Evolutionary conservation across 345 rosid species (phyloP).

Genomic region (Citrus unshiu): DNA sequence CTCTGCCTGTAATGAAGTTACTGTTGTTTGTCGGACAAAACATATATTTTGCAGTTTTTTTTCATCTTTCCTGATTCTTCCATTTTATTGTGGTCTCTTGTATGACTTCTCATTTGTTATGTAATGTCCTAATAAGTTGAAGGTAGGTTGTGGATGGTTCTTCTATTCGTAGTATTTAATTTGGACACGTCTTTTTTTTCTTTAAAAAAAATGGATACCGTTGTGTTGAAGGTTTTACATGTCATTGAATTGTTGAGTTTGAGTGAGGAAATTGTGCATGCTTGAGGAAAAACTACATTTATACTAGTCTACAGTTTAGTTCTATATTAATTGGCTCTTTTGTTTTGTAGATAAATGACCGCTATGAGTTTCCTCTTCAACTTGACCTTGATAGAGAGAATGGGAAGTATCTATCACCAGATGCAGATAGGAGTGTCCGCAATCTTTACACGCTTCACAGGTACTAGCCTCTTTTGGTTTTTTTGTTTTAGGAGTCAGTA

Average conservation of each 20-base stretch:
- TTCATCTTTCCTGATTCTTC: background rate
- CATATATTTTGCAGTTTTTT: background rate
- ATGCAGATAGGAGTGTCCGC: conserved; percentile 82
- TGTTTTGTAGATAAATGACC: conserved; percentile 76
- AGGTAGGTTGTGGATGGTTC: no score
- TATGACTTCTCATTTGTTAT: background rate
- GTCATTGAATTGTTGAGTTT: background rate
- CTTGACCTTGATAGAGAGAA: conserved; percentile 91
- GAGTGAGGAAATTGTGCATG: background rate
- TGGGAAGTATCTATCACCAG: conserved; percentile 87
- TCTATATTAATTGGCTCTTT: background rate
- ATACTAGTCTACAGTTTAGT: conserved; percentile 1
- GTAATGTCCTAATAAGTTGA: background rate
- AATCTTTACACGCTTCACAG: conserved; percentile 95
- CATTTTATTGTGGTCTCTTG: background rate
- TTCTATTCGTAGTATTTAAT: background rate
- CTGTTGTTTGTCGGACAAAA: background rate
- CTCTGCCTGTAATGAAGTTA: background rate
- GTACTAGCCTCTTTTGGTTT: conserved; percentile 25
- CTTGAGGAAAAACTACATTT: background rate
- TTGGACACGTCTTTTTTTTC: background rate
- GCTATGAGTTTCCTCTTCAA: conserved; percentile 93
- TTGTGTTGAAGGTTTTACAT: background rate
- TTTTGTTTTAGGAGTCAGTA: background rate
- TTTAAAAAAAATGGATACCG: no score